These are phyloP conservation scores for Globisporangium barbulae DNA, from an alignment of 352 stramenopile species.

Conservation along the genomic window DNA sequence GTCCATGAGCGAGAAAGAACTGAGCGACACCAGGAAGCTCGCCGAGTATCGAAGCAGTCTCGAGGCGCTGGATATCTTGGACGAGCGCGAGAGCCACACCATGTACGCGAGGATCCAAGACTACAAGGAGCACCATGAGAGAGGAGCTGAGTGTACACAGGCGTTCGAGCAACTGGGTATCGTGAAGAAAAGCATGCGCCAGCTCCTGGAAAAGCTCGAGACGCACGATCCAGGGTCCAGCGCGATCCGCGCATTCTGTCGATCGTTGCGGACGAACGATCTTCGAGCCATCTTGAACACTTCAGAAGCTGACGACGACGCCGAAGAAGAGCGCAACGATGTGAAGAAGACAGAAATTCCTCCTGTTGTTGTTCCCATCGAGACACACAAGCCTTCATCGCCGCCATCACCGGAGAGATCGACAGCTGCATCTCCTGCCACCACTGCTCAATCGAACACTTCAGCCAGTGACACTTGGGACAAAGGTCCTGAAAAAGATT, in stretches of 20 bases:
- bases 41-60: conserved; percentile 61
- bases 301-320: not conserved
- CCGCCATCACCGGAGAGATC: not conserved
- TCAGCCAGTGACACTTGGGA: not conserved
- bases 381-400: not conserved
- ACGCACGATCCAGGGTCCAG: conserved; percentile 38
- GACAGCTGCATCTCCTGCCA: not conserved
- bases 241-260: conserved; percentile 49
- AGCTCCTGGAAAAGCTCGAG: conserved; percentile 58
- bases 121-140: conserved; percentile 26
- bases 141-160: conserved; percentile 29
- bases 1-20: conserved; percentile 60
- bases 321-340: not conserved
- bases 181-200: conserved; percentile 57
- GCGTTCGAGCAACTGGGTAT: conserved; percentile 48
- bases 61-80: conserved; percentile 61
- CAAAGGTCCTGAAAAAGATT: not conserved
- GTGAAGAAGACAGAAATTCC: not conserved
- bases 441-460: no score
- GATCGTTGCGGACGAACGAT: conserved; percentile 37
- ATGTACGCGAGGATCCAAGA: conserved; percentile 34
- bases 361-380: not conserved
- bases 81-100: conserved; percentile 55
- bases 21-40: conserved; percentile 53
- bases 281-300: conserved; percentile 23